Evolutionary conservation across 495 filamentous ascomycete genomes (phyloP).

Genomic region (Beverwykella pulmonaria): DNA sequence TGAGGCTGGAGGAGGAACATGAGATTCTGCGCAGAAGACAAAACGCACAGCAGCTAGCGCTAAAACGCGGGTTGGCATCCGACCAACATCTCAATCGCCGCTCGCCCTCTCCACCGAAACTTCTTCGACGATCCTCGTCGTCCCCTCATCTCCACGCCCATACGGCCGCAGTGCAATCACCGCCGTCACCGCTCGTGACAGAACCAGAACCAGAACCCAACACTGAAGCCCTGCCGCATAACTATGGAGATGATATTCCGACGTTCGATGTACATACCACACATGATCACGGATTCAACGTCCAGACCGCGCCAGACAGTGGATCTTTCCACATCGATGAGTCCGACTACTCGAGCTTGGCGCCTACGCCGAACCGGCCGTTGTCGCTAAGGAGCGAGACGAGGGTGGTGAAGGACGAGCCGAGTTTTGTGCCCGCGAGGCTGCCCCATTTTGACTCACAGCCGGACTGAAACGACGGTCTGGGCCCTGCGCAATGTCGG

Average conservation of each 20-base stretch:
- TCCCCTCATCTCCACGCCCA: conserved; percentile 10
- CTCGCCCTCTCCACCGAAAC: background rate
- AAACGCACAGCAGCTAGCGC: conserved; percentile 72
- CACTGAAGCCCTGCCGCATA: background rate
- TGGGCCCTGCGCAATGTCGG: too few relatives aligned
- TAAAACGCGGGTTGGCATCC: conserved; percentile 62
- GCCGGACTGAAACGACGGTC: conserved; percentile 30
- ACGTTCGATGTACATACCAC: conserved; percentile 29
- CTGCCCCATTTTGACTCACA: conserved; percentile 25
- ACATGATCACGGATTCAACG: conserved; percentile 20
- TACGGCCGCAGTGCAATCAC: background rate
- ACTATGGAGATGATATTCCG: conserved; percentile 8
- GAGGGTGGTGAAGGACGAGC: background rate
- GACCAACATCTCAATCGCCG: conserved; percentile 8
- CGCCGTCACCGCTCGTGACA: conserved; percentile 16
- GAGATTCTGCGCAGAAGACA: conserved; percentile 69
- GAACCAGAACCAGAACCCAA: background rate
- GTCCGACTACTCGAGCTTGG: conserved; percentile 21
- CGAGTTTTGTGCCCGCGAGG: conserved; percentile 28
- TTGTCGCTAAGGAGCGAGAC: conserved; percentile 18
- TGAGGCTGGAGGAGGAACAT: conserved; percentile 68
- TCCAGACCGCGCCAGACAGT: conserved; percentile 33
- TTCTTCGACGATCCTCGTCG: background rate
- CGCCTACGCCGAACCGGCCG: conserved; percentile 30
- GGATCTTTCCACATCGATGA: conserved; percentile 32